These are phyloP conservation scores for Odontarrhena argentea DNA, from an alignment of 345 rosid genomes.

Conservation along the genomic window DNA sequence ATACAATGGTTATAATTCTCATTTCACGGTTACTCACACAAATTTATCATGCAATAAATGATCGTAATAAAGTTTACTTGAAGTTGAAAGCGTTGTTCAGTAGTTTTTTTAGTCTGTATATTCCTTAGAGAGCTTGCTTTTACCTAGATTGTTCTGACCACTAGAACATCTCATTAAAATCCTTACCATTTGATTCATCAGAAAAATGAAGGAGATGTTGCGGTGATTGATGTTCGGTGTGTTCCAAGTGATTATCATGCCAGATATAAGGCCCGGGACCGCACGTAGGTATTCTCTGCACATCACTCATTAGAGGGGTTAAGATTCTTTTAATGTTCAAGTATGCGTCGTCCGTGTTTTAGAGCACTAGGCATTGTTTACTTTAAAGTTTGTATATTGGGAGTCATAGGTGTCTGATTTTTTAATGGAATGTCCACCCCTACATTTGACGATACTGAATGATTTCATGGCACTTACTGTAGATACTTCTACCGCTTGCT, in stretches of 20 bases:
- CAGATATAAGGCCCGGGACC: slow-evolving; percentile 80
- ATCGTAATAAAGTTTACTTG: neutral
- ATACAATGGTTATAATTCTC: slow-evolving; percentile 1
- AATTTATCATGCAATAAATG: neutral
- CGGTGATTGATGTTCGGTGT: slow-evolving; percentile 73
- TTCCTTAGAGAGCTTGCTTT: neutral
- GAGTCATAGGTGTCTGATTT: neutral
- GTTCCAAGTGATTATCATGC: slow-evolving; percentile 85
- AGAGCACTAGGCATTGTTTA: slow-evolving; percentile 16
- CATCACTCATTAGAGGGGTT: slow-evolving; percentile 29
- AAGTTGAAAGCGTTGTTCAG: neutral
- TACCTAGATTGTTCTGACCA: slow-evolving; percentile 17
- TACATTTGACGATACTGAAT: slow-evolving; percentile 14
- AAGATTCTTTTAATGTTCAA: slow-evolving; percentile 7
- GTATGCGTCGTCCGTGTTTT: neutral
- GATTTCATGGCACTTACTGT: slow-evolving; percentile 17
- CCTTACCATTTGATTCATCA: slow-evolving; percentile 35
- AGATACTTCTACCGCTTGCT: slow-evolving; percentile 90
- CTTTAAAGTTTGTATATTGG: neutral
- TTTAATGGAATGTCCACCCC: neutral
- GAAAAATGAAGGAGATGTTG: slow-evolving; percentile 75
- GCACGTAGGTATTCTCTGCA: slow-evolving; percentile 76
- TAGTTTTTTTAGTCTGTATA: slow-evolving; percentile 7
- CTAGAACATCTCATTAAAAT: neutral
- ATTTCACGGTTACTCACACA: neutral